A percentile compares a stretch with the other conserved stretches of the same genome.
Conservation (phyloP, 306 rosid genomes). For the Calophaca sinica region DNA sequence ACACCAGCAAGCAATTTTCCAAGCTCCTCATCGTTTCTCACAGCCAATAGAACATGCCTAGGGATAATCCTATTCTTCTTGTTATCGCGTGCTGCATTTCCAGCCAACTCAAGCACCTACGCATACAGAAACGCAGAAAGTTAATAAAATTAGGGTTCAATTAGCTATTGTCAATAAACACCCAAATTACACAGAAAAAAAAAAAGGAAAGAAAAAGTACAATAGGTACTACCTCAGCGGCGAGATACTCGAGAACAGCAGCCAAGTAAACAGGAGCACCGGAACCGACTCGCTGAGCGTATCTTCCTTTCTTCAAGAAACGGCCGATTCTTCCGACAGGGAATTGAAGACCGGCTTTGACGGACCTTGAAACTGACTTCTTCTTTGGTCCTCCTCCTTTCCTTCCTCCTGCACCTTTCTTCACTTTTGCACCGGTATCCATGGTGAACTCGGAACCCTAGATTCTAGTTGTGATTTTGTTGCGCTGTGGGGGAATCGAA, state of each 20-base stretch:
- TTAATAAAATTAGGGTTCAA: conserved; percentile 4
- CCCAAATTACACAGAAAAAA: too few species aligned
- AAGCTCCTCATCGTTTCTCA: conserved; percentile 87
- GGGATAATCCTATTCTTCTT: conserved; percentile 84
- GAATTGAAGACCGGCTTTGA: conserved; percentile 76
- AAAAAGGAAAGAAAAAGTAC: background rate
- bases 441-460: conserved; percentile 22
- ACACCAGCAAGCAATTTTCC: conserved; percentile 87
- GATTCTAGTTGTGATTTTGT: background rate
- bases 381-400: conserved; percentile 61
- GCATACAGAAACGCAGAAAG: background rate
- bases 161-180: background rate
- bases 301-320: conserved; percentile 69
- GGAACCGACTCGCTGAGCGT: conserved; percentile 64
- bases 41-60: conserved; percentile 73
- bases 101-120: conserved; percentile 88
- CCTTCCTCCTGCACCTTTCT: conserved; percentile 68
- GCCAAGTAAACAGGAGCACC: conserved; percentile 76
- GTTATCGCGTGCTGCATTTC: conserved; percentile 92
- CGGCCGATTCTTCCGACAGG: conserved; percentile 77
- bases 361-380: conserved; percentile 66
- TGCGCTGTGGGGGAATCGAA: background rate
- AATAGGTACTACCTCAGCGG: conserved; percentile 63
- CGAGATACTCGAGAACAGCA: conserved; percentile 74
- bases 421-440: conserved; percentile 56